Base-by-base conservation (phyloP, 176 grass and related monocot genomes). In the Zea luxurians region DNA sequence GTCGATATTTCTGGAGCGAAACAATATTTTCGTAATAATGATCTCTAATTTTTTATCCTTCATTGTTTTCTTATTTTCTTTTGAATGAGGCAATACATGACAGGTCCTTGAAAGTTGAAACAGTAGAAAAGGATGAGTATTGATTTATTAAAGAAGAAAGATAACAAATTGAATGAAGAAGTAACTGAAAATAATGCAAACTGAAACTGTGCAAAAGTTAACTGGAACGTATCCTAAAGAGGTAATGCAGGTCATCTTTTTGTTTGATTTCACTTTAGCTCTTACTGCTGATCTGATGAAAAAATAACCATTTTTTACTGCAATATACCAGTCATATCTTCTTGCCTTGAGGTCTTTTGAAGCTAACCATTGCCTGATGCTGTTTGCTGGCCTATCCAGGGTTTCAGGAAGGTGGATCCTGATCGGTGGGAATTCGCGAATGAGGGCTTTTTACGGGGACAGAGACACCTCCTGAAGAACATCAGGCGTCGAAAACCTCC, bases 361-460 rank as follows among this genome's bases (percentile, higher is more conserved):
- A 78, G 46, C 20, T 83, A 61, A 76, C 1, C 17, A 20, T 70
- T 36, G 52, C 20, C 15, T 47, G 34, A 20, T 42, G 17, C 64
- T 77, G 27, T 27, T 59, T 65, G 44, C 52, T 85, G 65, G 52
- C 50, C 58, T 80, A 7, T 74, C 59, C 81, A 98, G 95, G 95
- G 95, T 71, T 98, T 98, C 70, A 98, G 85, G 82, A 98, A 98
- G 77, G 85, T 98, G 65, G 89, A 98, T 84, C 95, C 91, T 52
- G 95, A 98, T 67, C 78, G 76, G 27, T 98, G 95, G 95, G 95
- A 98, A 81, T 98, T 98, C 75, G 91, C 95, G 12, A 98, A 92
- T 18, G 95, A 94, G 71, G 81, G 87, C 13, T 98, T 98, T 49
- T 66, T 98, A 17, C 89, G 95, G 61, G 89, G 91, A 77, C 95